Evolutionary conservation across 2,329 filamentous ascomycete species (phyloP), one percentile per base, ranked within the genome.

Genomic region (Aspergillus ruber): DNA sequence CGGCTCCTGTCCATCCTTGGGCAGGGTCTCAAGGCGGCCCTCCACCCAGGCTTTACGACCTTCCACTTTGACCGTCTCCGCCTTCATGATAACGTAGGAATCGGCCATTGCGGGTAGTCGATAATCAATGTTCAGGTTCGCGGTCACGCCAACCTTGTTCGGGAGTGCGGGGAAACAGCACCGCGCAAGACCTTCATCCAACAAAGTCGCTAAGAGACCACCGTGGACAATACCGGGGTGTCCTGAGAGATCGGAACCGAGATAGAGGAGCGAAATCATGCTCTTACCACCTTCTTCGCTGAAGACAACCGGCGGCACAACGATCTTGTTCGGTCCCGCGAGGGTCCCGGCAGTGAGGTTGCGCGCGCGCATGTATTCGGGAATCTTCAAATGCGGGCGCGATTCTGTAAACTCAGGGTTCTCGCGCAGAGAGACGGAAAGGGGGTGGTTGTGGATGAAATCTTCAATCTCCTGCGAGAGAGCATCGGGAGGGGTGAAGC

Each of bases 11-110:
- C 81, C 81, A 29, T 82, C 74, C 21, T 76, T 71, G 49, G 80
- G 80, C 51, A 97, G 70, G 47, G 88, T 84, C 77, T 95, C 90
- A 59, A 97, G 84, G 57, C 82, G 80, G 1, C 89, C 93, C 70
- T 87, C 85, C 1, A 96, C 89, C 89, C 89, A 96, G 10, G 90
- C 91, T 74, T 97, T 97, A 52, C 93, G 79, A 1, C 93, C 91
- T 64, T 97, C 90, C 1, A 91, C 86, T 72, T 86, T 90, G 8
- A 81, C 84, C 17, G 90, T 95, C 64, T 82, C 80, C 3, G 88
- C 90, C 52, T 80, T 78, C 49, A 98, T 71, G 39, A 95, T 88
- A 25, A 94, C 74, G 63, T 86, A 93, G 51, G 80, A 80, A 18
- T 82, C 80, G 5, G 90, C 89, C 58, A 80, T 82, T 40, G 86